phyloP scores from a whole-genome alignment of 305 asterid genomes.

The Fraxinus velutina region DNA sequence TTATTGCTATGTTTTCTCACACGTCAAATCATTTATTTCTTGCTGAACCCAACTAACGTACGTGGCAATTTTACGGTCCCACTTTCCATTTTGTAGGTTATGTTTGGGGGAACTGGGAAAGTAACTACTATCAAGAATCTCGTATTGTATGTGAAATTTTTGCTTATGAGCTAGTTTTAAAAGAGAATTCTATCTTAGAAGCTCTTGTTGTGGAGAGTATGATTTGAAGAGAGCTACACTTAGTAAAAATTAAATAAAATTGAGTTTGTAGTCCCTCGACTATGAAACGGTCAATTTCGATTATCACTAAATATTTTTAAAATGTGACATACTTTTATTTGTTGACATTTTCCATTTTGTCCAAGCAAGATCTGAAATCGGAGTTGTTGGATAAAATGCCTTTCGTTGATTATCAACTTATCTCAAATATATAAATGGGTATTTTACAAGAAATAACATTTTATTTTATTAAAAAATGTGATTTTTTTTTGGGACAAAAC shows the following conservation, averaged over 20 bases:
- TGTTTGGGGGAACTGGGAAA: neutral
- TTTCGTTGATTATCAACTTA: neutral
- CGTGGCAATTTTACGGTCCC: neutral
- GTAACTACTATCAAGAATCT: neutral
- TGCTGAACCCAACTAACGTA: neutral
- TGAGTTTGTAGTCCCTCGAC: neutral
- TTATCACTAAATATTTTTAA: neutral
- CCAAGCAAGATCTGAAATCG: neutral
- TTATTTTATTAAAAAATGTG: no score
- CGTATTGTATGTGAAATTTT: neutral
- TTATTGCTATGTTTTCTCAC: neutral
- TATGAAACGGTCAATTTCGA: neutral
- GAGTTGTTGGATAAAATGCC: neutral
- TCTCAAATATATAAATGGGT: neutral
- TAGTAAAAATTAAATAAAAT: no score
- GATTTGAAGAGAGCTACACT: neutral
- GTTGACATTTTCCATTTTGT: neutral
- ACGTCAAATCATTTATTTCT: neutral
- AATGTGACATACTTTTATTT: neutral
- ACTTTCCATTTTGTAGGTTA: neutral
- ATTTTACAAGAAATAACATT: neutral
- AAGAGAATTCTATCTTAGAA: neutral
- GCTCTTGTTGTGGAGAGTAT: neutral
- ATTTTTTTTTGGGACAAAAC: neutral
- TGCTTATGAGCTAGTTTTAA: neutral